Evolutionary conservation across 495 filamentous ascomycete genomes (phyloP).

Genomic region (Aspergillus carlsbadensis): DNA sequence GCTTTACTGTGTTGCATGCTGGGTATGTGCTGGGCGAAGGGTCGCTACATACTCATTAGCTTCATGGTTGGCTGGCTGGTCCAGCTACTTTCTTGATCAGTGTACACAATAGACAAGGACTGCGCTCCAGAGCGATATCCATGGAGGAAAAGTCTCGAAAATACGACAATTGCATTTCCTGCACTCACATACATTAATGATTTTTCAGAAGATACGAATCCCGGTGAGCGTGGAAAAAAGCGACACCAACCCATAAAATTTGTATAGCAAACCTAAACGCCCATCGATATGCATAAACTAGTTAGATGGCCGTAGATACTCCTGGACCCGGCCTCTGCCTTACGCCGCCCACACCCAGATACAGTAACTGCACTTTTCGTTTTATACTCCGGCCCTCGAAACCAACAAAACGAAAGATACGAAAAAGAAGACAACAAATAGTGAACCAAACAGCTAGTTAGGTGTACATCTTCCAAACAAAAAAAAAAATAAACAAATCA

Average conservation of each 20-base stretch:
- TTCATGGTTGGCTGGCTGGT: too few relatives aligned
- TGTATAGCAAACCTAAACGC: too few relatives aligned
- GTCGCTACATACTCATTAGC: background rate
- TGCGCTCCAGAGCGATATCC: too few relatives aligned
- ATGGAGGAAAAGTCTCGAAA: too few relatives aligned
- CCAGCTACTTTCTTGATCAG: background rate
- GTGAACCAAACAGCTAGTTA: conserved; percentile 4
- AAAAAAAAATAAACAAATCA: background rate
- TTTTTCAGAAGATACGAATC: too few relatives aligned
- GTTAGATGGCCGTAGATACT: background rate
- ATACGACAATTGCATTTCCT: too few relatives aligned
- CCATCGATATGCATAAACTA: too few relatives aligned
- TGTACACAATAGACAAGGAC: too few relatives aligned
- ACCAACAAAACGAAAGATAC: background rate
- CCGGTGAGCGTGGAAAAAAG: too few relatives aligned
- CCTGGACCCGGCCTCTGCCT: background rate
- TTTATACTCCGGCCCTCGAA: background rate
- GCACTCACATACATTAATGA: too few relatives aligned
- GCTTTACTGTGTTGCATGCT: too few relatives aligned
- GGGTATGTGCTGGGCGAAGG: background rate
- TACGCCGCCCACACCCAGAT: conserved; percentile 4
- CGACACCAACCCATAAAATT: too few relatives aligned
- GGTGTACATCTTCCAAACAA: background rate
- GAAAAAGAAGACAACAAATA: background rate
- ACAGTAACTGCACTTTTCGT: background rate